Evolutionary conservation across 306 rosid species (phyloP).

Genomic region (Potentilla sterilis): DNA sequence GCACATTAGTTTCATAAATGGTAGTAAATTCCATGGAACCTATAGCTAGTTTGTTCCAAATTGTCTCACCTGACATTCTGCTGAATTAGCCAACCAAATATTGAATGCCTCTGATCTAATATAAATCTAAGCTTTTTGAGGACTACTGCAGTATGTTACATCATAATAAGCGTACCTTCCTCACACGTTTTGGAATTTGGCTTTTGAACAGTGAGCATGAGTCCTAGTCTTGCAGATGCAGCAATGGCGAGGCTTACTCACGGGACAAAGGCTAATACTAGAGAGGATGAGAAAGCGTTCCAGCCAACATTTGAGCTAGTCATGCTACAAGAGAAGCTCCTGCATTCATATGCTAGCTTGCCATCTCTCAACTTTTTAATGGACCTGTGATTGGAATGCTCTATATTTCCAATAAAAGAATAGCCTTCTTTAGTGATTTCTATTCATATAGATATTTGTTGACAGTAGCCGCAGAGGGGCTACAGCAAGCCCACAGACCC

Average conservation of each 20-base stretch:
- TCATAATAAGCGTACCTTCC: neutral
- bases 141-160: neutral
- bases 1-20: neutral
- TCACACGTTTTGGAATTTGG: neutral
- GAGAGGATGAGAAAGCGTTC: conserved; percentile 60
- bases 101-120: too few species aligned
- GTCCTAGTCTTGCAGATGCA: conserved; percentile 57
- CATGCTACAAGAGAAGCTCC: conserved; percentile 58
- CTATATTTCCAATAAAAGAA: conserved; percentile 53
- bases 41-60: neutral
- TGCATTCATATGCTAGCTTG: conserved; percentile 51
- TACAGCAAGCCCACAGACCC: too few species aligned
- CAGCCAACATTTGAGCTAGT: conserved; percentile 43
- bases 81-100: neutral
- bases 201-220: conserved; percentile 42
- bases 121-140: neutral
- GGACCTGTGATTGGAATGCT: conserved; percentile 71
- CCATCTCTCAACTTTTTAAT: conserved; percentile 48
- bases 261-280: conserved; percentile 53
- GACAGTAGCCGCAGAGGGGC: too few species aligned
- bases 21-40: neutral
- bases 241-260: conserved; percentile 65
- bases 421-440: conserved; percentile 75
- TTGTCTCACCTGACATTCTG: neutral
- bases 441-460: neutral